Evolutionary conservation across 495 filamentous ascomycete genomes (phyloP).

Genomic region (Penicillium samsonianum): DNA sequence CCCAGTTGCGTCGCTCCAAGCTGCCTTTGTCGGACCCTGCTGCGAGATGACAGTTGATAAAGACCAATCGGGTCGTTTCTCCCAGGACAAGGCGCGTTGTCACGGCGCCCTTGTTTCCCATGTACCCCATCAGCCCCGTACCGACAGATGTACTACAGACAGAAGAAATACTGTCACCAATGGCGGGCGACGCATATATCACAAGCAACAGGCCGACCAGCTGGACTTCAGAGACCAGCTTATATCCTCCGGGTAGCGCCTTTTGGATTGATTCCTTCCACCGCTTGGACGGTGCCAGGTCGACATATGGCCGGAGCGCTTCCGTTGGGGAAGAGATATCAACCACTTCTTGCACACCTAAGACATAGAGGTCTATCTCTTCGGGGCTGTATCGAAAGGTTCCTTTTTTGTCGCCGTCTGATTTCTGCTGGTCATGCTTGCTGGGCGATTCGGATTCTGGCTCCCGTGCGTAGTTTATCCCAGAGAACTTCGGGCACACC

Average conservation of each 20-base stretch:
- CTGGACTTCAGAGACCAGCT: constrained; percentile 75
- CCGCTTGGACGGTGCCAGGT: constrained; percentile 65
- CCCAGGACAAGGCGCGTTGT: constrained; percentile 81
- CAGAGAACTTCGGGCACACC: constrained; percentile 58
- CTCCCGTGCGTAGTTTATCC: constrained; percentile 42
- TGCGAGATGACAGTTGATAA: constrained; percentile 88
- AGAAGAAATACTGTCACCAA: constrained; percentile 69
- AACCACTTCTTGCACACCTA: constrained; percentile 90
- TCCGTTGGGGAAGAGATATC: constrained; percentile 73
- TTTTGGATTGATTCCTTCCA: constrained; percentile 76
- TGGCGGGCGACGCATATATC: constrained; percentile 75
- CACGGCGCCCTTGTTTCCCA: constrained; percentile 95
- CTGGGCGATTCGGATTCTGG: constrained; percentile 12
- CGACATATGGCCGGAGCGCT: constrained; percentile 68
- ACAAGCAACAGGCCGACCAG: constrained; percentile 84
- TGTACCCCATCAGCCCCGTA: constrained; percentile 85
- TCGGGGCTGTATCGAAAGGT: constrained; percentile 36
- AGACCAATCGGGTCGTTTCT: constrained; percentile 83
- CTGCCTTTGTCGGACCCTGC: constrained; percentile 77
- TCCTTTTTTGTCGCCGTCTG: constrained; percentile 7
- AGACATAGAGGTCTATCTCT: constrained; percentile 82
- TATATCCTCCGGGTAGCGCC: constrained; percentile 75
- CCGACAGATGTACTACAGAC: constrained; percentile 78
- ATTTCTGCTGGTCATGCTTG: constrained; percentile 1
- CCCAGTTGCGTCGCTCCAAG: constrained; percentile 86